phyloP scores from a whole-genome alignment of 2,329 filamentous ascomycete genomes.

The Aspergillus sp. region DNA sequence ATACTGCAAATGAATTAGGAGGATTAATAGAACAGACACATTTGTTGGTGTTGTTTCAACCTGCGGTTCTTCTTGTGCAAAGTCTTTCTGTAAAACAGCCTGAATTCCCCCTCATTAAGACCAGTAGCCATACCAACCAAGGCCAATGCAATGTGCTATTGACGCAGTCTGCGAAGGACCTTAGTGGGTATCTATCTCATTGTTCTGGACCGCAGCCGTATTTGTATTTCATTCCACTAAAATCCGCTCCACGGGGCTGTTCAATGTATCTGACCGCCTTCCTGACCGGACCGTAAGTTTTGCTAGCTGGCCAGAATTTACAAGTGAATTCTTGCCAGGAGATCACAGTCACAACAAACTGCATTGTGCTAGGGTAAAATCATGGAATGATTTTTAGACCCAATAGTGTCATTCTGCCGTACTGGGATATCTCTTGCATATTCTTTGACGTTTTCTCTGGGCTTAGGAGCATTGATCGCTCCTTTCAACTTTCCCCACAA shows the following conservation, averaged over 20 bases:
- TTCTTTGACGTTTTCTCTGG: conserved; percentile 12
- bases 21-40: too few relatives aligned
- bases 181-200: background rate
- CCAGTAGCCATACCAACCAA: background rate
- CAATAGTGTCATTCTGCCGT: background rate
- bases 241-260: too few relatives aligned
- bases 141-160: background rate
- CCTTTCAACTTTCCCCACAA: conserved; percentile 44
- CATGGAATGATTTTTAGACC: background rate
- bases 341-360: background rate
- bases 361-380: background rate
- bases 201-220: background rate
- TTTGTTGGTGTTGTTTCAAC: too few relatives aligned
- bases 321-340: background rate
- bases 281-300: background rate
- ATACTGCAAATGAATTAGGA: too few relatives aligned
- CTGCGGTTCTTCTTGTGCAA: background rate
- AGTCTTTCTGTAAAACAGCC: background rate
- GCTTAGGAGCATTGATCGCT: conserved; percentile 27
- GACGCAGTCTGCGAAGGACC: background rate
- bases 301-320: conserved; percentile 3
- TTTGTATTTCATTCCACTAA: background rate
- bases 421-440: background rate
- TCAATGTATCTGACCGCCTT: conserved; percentile 10
- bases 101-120: background rate